Conservation (phyloP, 2,329 filamentous ascomycete species). For the Xylogone sp. region DNA sequence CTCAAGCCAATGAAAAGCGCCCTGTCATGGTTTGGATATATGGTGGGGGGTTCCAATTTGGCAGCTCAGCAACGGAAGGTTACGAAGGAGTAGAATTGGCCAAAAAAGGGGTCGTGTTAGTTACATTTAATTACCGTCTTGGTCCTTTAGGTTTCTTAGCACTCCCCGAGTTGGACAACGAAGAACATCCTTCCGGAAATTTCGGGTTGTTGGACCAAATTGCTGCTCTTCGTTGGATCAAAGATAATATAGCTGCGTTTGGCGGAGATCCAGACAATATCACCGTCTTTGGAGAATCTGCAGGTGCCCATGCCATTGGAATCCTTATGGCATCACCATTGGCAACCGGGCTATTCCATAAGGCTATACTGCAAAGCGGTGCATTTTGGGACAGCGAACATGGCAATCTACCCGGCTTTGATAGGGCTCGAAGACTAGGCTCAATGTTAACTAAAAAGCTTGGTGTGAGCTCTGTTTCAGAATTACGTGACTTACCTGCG, state of each 20-base stretch:
- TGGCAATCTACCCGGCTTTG: not conserved
- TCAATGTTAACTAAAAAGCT: not conserved
- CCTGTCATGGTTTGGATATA: slow-evolving; percentile 55
- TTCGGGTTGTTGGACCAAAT: slow-evolving; percentile 59
- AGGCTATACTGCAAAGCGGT: slow-evolving; percentile 53
- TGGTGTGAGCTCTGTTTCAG: not conserved
- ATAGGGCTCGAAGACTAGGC: not conserved
- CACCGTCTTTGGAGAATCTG: slow-evolving; percentile 56
- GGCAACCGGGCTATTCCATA: slow-evolving; percentile 36
- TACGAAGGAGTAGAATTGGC: slow-evolving; percentile 50
- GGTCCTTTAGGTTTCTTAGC: slow-evolving; percentile 64
- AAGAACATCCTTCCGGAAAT: slow-evolving; percentile 52
- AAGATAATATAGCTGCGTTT: slow-evolving; percentile 51
- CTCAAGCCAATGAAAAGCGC: slow-evolving; percentile 22
- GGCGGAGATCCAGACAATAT: slow-evolving; percentile 53
- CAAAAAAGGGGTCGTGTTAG: slow-evolving; percentile 55
- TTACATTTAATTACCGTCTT: slow-evolving; percentile 58
- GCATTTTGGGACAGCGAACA: slow-evolving; percentile 18
- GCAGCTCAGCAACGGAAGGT: slow-evolving; percentile 33
- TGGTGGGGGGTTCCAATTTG: slow-evolving; percentile 46
- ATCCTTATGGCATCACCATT: slow-evolving; percentile 11
- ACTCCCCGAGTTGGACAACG: slow-evolving; percentile 32
- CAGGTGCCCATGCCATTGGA: slow-evolving; percentile 53
- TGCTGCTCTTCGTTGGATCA: slow-evolving; percentile 52
- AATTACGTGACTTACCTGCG: not conserved